These are phyloP conservation scores for Barbarea vulgaris DNA, from an alignment of 345 rosid species.

Conservation along the genomic window DNA sequence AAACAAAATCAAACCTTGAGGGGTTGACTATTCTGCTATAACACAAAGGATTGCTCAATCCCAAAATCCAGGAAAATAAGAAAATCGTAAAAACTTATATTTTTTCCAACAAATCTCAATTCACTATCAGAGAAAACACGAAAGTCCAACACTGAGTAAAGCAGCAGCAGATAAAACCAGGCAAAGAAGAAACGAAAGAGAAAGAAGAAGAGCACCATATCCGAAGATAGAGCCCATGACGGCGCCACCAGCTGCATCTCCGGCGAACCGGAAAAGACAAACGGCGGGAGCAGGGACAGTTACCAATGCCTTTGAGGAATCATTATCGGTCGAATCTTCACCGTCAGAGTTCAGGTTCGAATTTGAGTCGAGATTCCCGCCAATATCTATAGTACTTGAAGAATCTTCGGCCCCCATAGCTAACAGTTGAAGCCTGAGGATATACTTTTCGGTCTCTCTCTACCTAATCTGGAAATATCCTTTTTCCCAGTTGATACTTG, in stretches of 20 bases:
- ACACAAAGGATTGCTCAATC: not conserved
- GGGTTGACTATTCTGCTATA: not conserved
- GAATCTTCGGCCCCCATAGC: conserved; percentile 55
- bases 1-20: not conserved
- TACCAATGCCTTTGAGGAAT: conserved; percentile 46
- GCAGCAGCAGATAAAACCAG: not conserved
- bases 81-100: not conserved
- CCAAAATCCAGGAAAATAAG: not conserved
- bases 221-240: conserved; percentile 88
- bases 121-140: not conserved
- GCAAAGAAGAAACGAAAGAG: not conserved
- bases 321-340: conserved; percentile 30
- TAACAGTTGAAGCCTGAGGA: conserved; percentile 1
- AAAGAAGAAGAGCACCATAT: conserved; percentile 50
- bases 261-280: conserved; percentile 71
- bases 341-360: conserved; percentile 38
- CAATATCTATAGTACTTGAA: conserved; percentile 40
- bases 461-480: conserved; percentile 31
- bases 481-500: conserved; percentile 1
- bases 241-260: conserved; percentile 87
- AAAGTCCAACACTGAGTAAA: not conserved
- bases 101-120: not conserved
- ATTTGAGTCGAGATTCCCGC: conserved; percentile 25
- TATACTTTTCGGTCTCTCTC: conserved; percentile 5
- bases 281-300: conserved; percentile 60